Base-by-base conservation (phyloP, 2,329 filamentous ascomycete species). In the Xylariaceae sp. region DNA sequence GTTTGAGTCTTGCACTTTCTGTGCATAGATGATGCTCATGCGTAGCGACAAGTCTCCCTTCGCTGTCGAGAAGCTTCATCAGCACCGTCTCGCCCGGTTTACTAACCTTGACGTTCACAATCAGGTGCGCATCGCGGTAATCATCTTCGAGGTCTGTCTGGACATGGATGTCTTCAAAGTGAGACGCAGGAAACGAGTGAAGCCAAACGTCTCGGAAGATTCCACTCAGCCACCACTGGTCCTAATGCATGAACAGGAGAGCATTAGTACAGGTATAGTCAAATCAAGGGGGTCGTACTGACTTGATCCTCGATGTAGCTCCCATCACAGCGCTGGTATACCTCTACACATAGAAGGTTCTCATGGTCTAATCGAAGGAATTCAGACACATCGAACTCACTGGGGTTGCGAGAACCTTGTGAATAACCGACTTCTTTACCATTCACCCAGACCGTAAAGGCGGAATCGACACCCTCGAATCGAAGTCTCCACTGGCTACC, bases 401-500 rank as follows among this genome's bases (percentile, higher is more conserved):
- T 83, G 0, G 88, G 84, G 61, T 91, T 90, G 17, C 88, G 78
- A 3, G 85, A 84, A 1, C 88, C 88, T 68, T 91, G 88, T 1
- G 84, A 85, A 68, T 91, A 91, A 1, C 88, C 88, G 6, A 90
- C 80, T 51, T 86, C 76, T 9, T 76, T 73, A 0, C 86, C 86
- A 66, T 92, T 91, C 2, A 92, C 69, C 80, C 84, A 90, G 1
- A 90, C 76, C 64, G 88, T 84, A 64, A 88, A 91, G 0, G 88
- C 83, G 50, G 85, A 83, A 67, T 91, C 88, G 0, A 91, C 88
- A 0, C 88, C 88, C 65, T 91, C 88, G 59, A 91, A 91, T 3
- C 88, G 78, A 3, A 92, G 73, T n/a, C 87, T 77, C 11, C 88
- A 76, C 64, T 88, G 85, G 30, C 73, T 74, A n/a, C 75, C 73